Percentiles rank a stretch among this genome's conserved stretches.
phyloP scores from a whole-genome alignment of 805 yeast species.

The Phaffomyces opuntiae region DNA sequence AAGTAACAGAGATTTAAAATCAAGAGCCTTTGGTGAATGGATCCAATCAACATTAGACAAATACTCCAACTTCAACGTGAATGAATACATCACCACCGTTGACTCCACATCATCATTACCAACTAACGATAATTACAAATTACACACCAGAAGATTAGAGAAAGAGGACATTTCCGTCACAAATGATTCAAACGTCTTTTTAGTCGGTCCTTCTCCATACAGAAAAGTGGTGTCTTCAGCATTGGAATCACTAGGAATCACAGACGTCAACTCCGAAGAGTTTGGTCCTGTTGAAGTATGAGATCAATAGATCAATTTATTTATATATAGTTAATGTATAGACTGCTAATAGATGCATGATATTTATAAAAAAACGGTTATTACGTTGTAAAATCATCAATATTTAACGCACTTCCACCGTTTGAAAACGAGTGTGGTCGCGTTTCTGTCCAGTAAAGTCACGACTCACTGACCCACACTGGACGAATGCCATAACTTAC shows the following conservation, averaged over 20 bases:
- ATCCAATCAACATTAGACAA: slow-evolving; percentile 7
- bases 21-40: slow-evolving; percentile 14
- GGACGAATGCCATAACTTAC: too few relatives aligned
- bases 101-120: not conserved
- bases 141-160: slow-evolving; percentile 5
- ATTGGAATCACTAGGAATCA: slow-evolving; percentile 6
- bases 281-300: slow-evolving; percentile 18
- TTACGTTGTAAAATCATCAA: not conserved
- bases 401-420: too few relatives aligned
- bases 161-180: slow-evolving; percentile 5
- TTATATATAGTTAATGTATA: too few relatives aligned
- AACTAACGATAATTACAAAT: slow-evolving; percentile 2
- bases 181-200: slow-evolving; percentile 5
- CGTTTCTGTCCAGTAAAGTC: too few relatives aligned
- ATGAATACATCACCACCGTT: slow-evolving; percentile 10
- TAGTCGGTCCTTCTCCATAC: slow-evolving; percentile 20
- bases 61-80: slow-evolving; percentile 9
- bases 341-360: too few relatives aligned
- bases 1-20: slow-evolving; percentile 8
- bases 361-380: too few relatives aligned
- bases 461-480: too few relatives aligned
- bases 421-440: too few relatives aligned
- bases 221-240: slow-evolving; percentile 8
- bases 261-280: slow-evolving; percentile 16
- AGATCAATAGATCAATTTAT: not conserved